These are phyloP conservation scores for Borovskyia barvae DNA, from an alignment of 208 protist species.

Conservation along the genomic window DNA sequence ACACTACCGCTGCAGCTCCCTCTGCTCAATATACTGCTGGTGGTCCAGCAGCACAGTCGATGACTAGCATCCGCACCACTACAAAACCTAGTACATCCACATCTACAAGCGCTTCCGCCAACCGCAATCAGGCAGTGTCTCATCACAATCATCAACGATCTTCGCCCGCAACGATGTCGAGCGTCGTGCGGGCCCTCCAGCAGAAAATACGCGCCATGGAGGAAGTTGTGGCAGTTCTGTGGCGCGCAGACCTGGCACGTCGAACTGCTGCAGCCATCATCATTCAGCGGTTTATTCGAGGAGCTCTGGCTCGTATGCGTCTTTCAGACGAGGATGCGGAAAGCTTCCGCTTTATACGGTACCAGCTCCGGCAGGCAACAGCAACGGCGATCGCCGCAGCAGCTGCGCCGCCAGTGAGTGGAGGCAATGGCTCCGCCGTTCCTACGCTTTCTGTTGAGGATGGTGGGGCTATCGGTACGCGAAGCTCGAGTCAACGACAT, in stretches of 20 bases:
- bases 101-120: too few species aligned
- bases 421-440: too few species aligned
- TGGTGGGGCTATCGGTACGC: neutral
- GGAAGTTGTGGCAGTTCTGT: slow-evolving; percentile 66
- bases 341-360: slow-evolving; percentile 37
- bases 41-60: too few species aligned
- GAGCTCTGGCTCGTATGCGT: slow-evolving; percentile 38
- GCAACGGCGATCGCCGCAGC: neutral
- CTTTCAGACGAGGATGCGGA: slow-evolving; percentile 35
- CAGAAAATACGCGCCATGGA: slow-evolving; percentile 63
- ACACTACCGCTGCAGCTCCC: too few species aligned
- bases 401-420: neutral
- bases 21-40: too few species aligned
- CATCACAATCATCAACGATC: slow-evolving; percentile 16
- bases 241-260: slow-evolving; percentile 56
- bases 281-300: slow-evolving; percentile 63
- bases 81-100: too few species aligned
- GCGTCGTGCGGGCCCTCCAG: slow-evolving; percentile 69
- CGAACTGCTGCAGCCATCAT: slow-evolving; percentile 50
- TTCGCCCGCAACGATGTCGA: slow-evolving; percentile 11
- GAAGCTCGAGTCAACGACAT: slow-evolving; percentile 4
- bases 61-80: too few species aligned
- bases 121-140: too few species aligned
- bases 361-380: slow-evolving; percentile 29
- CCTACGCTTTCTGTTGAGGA: too few species aligned